Base-by-base conservation (phyloP, 495 filamentous ascomycete species). In the Penicillium arizonense region DNA sequence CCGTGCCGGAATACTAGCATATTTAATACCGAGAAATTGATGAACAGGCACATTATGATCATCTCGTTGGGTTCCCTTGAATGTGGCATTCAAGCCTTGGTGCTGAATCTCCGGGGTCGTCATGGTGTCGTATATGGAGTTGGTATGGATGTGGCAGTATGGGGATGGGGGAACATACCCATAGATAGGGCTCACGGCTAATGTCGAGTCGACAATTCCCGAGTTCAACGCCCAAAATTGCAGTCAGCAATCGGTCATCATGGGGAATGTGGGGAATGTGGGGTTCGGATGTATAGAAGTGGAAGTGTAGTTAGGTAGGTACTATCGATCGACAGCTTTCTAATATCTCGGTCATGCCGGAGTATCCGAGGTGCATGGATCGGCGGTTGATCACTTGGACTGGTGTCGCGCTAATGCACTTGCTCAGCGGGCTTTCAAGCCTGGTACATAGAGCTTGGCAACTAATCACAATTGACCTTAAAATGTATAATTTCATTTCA, bases 1-100 rank as follows among this genome's bases (percentile, higher is more conserved):
- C 9, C 72, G 63, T 11, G 59, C 69, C 0, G 72, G 69, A 13
- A 75, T 51, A 39, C 43, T 54, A 28, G 65, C 71, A 54, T 74
- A 75, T 37, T 70, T 69, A 38, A 75, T 69, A 14, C 69, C 68
- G 7, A 67, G 52, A 52, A 65, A 75, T 44, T 71, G 63, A 50
- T 74, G 56, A 30, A 76, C 44, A 1, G 41, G 3, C 5, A 44
- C 45, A 7, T 47, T 50, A 24, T 63, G 54, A 3, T 24, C 43
- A 23, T 59, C 37, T 21, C 53, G 52, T 7, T 56, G 18, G 8
- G 58, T 60, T 6, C 69, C 71, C n/a, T 52, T 64, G 52, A 72
- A 72, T 11, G 65, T 71, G 18, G 66, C 68, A 49, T 68, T 58
- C 10, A 72, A 53, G 32, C 34, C 18, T 14, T 41, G 16, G 41